phyloP scores from a whole-genome alignment of 306 rosid genomes.

The Begonia fuchsioides region DNA sequence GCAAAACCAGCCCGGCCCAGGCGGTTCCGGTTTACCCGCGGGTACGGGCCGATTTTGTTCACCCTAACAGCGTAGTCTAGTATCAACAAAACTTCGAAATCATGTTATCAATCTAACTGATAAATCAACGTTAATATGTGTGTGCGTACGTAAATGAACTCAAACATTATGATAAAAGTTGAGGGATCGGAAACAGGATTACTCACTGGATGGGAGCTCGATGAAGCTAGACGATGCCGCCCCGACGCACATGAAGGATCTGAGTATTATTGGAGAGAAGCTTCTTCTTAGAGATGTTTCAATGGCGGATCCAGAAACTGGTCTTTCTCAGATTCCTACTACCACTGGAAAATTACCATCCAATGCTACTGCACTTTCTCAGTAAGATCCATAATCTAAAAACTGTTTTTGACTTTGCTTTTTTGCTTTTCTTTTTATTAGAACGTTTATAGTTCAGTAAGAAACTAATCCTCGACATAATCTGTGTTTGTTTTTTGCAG shows the following conservation, averaged over 20 bases:
- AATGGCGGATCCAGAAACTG: background rate
- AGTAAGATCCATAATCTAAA: background rate
- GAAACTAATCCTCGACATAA: no score
- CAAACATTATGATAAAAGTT: no score
- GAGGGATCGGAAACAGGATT: background rate
- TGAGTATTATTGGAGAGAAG: background rate
- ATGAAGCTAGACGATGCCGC: slow-evolving; percentile 4
- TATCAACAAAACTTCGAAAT: no score
- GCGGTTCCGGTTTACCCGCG: no score
- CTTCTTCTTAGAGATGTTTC: background rate
- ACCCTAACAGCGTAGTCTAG: no score
- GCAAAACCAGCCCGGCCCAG: no score
- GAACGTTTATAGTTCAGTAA: background rate
- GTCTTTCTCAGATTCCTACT: background rate
- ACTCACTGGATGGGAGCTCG: background rate
- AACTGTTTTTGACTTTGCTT: background rate
- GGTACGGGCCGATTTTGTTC: no score
- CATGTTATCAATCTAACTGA: no score
- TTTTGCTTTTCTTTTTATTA: background rate
- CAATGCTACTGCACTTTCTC: background rate
- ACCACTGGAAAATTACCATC: background rate
- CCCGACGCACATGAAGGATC: background rate
- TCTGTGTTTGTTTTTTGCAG: background rate
- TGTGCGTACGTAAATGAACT: background rate
- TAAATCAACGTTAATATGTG: no score